These are phyloP conservation scores for Pyracantha coccinea DNA, from an alignment of 331 rosid species.

Conservation along the genomic window DNA sequence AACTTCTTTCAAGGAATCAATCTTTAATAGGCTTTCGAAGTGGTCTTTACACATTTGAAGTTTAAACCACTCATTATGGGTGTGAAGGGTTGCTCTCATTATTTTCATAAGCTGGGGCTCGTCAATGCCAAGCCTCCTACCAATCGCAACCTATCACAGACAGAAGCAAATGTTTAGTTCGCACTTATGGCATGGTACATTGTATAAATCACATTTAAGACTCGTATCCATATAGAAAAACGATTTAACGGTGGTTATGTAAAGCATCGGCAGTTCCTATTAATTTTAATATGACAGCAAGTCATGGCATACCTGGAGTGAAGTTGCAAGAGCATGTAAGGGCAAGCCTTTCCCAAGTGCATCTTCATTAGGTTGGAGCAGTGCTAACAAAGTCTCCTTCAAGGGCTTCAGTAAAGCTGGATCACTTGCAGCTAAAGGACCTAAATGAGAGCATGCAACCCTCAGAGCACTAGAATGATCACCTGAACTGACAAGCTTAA, in stretches of 20 bases:
- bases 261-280: conserved; percentile 5
- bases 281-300: neutral
- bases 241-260: neutral
- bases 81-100: conserved; percentile 67
- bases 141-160: conserved; percentile 67
- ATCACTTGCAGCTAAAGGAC: conserved; percentile 83
- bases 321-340: conserved; percentile 76
- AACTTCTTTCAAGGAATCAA: conserved; percentile 86
- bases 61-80: conserved; percentile 93
- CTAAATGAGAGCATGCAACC: conserved; percentile 89
- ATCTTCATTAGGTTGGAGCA: conserved; percentile 67
- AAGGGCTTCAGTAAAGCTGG: conserved; percentile 70
- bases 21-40: conserved; percentile 73
- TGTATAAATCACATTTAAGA: neutral
- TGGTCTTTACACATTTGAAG: conserved; percentile 98
- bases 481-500: conserved; percentile 79
- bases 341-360: conserved; percentile 77
- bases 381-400: conserved; percentile 90
- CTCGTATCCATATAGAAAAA: neutral
- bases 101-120: conserved; percentile 97
- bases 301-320: conserved; percentile 68
- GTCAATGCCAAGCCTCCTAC: conserved; percentile 85
- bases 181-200: neutral
- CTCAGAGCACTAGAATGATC: conserved; percentile 71
- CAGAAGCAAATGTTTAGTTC: conserved; percentile 5